Evolutionary conservation across 768 basidiomycete genomes (phyloP).

Genomic region (Russula ochroleuca): DNA sequence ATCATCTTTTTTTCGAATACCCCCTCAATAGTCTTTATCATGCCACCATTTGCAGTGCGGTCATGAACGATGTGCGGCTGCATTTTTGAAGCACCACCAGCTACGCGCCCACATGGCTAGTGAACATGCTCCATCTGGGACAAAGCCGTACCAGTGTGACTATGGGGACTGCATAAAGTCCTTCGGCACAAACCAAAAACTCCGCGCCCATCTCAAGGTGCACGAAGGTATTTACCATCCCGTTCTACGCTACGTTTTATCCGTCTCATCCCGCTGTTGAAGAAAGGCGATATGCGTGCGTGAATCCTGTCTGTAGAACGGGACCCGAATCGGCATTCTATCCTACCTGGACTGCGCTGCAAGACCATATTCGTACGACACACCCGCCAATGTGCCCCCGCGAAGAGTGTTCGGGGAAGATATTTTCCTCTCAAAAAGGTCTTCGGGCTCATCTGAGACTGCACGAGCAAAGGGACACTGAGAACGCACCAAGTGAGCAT

Average conservation of each 20-base stretch:
- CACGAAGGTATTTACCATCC: slow-evolving; percentile 64
- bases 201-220: slow-evolving; percentile 74
- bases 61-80: slow-evolving; percentile 53
- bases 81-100: slow-evolving; percentile 81
- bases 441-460: slow-evolving; percentile 78
- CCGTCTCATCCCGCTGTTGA: not conserved
- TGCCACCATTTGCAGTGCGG: slow-evolving; percentile 51
- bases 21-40: not conserved
- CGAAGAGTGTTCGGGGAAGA: slow-evolving; percentile 61
- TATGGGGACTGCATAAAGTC: slow-evolving; percentile 76
- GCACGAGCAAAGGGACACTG: slow-evolving; percentile 66
- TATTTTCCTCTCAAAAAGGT: slow-evolving; percentile 67
- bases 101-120: slow-evolving; percentile 70
- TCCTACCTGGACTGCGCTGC: slow-evolving; percentile 82
- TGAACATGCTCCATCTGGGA: slow-evolving; percentile 73
- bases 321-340: slow-evolving; percentile 49
- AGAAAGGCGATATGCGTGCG: slow-evolving; percentile 87
- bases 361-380: slow-evolving; percentile 67
- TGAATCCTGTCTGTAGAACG: slow-evolving; percentile 55
- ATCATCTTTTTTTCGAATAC: not conserved
- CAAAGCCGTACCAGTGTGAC: slow-evolving; percentile 76
- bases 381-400: slow-evolving; percentile 84
- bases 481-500: slow-evolving; percentile 40
- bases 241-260: too few species aligned
- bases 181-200: slow-evolving; percentile 75